These are phyloP conservation scores for Phyllosticta citrichinensis DNA, from an alignment of 2,329 filamentous ascomycete genomes.

Conservation along the genomic window DNA sequence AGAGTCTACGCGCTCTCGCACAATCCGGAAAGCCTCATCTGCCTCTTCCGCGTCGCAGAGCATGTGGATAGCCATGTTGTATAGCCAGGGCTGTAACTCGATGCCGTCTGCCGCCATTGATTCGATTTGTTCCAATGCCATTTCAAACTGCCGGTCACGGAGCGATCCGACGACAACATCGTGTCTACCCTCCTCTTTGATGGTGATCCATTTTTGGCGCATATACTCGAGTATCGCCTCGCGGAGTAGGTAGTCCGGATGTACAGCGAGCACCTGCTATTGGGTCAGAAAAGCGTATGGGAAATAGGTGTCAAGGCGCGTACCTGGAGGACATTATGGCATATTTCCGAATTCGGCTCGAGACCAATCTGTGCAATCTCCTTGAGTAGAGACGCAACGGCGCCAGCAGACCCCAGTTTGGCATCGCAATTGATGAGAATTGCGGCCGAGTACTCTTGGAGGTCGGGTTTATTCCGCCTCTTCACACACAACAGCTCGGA, in stretches of 20 bases:
- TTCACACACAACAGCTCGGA: conserved; percentile 45
- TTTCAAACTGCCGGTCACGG: conserved; percentile 72
- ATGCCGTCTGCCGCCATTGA: conserved; percentile 50
- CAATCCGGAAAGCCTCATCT: conserved; percentile 63
- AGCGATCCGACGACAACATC: conserved; percentile 64
- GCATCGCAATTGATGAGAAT: conserved; percentile 61
- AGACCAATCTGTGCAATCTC: conserved; percentile 60
- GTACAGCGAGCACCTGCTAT: conserved; percentile 54
- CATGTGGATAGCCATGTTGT: conserved; percentile 65
- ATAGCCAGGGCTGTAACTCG: conserved; percentile 59
- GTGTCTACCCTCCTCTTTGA: conserved; percentile 53
- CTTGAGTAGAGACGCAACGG: conserved; percentile 53
- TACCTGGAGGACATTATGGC: conserved; percentile 62
- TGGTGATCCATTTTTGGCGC: conserved; percentile 59
- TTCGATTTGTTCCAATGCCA: conserved; percentile 62
- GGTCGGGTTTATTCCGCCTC: conserved; percentile 46
- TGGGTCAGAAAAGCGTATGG: background rate
- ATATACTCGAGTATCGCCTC: conserved; percentile 62
- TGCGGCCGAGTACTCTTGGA: conserved; percentile 61
- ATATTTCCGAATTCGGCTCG: conserved; percentile 54
- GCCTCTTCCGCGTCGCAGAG: conserved; percentile 63
- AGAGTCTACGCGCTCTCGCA: conserved; percentile 32
- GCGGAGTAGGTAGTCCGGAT: conserved; percentile 75
- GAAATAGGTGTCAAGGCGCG: conserved; percentile 11
- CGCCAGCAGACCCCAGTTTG: conserved; percentile 53